Percentiles rank a stretch among this genome's conserved stretches.
Conservation (phyloP, 257 asterid species). For the Solanum appendiculatum region DNA sequence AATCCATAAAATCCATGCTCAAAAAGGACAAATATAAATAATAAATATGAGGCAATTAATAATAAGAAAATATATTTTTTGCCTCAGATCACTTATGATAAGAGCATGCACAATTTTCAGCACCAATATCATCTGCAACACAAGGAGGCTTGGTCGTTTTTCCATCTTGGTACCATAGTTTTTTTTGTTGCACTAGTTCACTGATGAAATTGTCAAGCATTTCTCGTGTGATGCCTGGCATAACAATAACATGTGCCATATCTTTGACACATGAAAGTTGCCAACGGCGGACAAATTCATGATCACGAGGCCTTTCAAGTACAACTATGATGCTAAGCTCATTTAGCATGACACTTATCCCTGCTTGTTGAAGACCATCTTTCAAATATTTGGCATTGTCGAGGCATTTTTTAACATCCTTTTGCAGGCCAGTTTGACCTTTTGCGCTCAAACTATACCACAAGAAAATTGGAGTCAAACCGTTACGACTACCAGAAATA, state of each 20-base stretch:
- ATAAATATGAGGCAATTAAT: no score
- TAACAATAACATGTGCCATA: conserved; percentile 11
- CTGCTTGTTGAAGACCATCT: conserved; percentile 4
- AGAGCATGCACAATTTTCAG: not conserved
- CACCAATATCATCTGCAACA: not conserved
- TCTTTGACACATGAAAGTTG: not conserved
- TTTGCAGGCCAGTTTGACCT: conserved; percentile 2
- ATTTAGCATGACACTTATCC: conserved; percentile 11
- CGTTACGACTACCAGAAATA: conserved; percentile 17
- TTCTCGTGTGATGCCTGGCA: conserved; percentile 12
- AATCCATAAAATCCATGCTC: no score
- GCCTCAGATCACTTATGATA: no score
- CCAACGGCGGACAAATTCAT: not conserved
- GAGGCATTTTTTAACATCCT: conserved; percentile 3
- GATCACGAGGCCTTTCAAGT: not conserved
- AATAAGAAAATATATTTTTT: no score
- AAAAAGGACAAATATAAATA: no score
- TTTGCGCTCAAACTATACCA: conserved; percentile 15
- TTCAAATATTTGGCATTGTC: conserved; percentile 7
- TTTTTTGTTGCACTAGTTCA: not conserved
- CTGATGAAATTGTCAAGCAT: not conserved
- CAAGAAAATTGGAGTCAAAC: conserved; percentile 10
- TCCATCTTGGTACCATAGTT: not conserved
- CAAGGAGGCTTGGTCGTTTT: not conserved
- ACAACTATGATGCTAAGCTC: conserved; percentile 4